phyloP scores from a whole-genome alignment of 2,329 filamentous ascomycete genomes.

The Penicillium sp. region DNA sequence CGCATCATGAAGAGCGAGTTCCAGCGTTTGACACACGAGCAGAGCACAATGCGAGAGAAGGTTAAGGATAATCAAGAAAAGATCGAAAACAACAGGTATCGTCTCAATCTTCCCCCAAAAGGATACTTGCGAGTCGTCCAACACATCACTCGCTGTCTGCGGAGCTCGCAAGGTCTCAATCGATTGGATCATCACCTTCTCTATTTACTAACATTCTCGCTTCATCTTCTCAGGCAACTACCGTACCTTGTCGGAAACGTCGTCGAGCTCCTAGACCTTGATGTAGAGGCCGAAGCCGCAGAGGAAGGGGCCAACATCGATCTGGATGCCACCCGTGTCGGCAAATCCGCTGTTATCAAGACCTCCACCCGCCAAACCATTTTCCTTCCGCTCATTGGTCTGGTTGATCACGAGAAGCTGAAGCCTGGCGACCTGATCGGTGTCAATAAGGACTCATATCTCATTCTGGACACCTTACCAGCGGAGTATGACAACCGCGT shows the following conservation, averaged over 20 bases:
- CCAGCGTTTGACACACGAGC: constrained; percentile 92
- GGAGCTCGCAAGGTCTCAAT: constrained; percentile 14
- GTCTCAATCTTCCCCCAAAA: neutral
- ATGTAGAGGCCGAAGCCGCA: constrained; percentile 91
- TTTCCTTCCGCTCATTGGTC: constrained; percentile 93
- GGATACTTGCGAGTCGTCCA: constrained; percentile 1
- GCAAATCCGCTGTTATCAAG: constrained; percentile 99
- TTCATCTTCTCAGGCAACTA: constrained; percentile 70
- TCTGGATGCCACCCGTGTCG: constrained; percentile 91
- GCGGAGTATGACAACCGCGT: constrained; percentile 98
- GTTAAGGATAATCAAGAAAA: constrained; percentile 99
- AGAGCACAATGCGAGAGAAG: constrained; percentile 94
- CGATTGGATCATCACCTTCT: constrained; percentile 6
- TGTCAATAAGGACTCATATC: constrained; percentile 98
- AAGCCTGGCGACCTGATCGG: constrained; percentile 97
- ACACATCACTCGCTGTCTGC: constrained; percentile 3
- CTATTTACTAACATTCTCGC: constrained; percentile 17
- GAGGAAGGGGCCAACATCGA: constrained; percentile 99
- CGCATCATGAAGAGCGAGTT: constrained; percentile 98
- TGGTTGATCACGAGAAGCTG: constrained; percentile 92
- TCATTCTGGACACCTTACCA: constrained; percentile 93
- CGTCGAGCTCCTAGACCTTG: constrained; percentile 93
- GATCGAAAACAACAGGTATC: constrained; percentile 96
- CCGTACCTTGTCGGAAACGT: constrained; percentile 98
- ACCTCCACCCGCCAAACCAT: constrained; percentile 98